phyloP scores from a whole-genome alignment of 2,329 filamentous ascomycete species.

The Colletotrichum tabaci region DNA sequence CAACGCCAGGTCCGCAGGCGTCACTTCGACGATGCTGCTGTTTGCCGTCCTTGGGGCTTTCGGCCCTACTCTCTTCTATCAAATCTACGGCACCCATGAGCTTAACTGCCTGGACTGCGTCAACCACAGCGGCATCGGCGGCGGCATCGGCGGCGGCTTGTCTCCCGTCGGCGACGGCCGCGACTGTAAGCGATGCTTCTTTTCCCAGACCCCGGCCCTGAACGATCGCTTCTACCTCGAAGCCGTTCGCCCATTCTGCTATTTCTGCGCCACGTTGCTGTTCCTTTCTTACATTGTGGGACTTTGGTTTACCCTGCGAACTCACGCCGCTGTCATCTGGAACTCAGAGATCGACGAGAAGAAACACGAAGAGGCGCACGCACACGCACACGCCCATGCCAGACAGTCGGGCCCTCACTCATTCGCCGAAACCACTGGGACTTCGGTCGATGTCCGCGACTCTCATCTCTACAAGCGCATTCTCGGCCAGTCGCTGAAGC shows the following conservation, averaged over 20 bases:
- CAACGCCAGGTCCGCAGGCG: slow-evolving; percentile 95
- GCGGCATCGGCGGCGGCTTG: slow-evolving; percentile 49
- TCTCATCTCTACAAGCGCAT: slow-evolving; percentile 94
- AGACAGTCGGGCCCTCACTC: slow-evolving; percentile 55
- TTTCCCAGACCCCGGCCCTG: slow-evolving; percentile 87
- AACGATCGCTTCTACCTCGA: slow-evolving; percentile 91
- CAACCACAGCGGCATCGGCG: slow-evolving; percentile 58
- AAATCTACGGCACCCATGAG: slow-evolving; percentile 98
- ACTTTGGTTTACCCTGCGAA: slow-evolving; percentile 94
- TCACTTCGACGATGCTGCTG: slow-evolving; percentile 97
- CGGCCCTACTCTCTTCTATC: slow-evolving; percentile 96
- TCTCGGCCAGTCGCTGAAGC: slow-evolving; percentile 88
- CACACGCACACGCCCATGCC: slow-evolving; percentile 50
- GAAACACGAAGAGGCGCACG: slow-evolving; percentile 69
- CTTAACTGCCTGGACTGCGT: slow-evolving; percentile 83
- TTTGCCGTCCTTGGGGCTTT: slow-evolving; percentile 97
- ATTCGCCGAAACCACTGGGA: slow-evolving; percentile 64
- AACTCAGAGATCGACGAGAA: slow-evolving; percentile 87
- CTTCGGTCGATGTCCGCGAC: slow-evolving; percentile 79
- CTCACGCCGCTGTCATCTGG: slow-evolving; percentile 98
- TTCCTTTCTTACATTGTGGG: slow-evolving; percentile 96
- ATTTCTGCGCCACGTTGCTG: slow-evolving; percentile 85
- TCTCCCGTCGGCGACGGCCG: slow-evolving; percentile 59
- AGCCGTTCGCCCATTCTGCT: slow-evolving; percentile 94
- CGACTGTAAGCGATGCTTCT: slow-evolving; percentile 95